Percentiles rank a stretch among this genome's conserved stretches.
Evolutionary conservation across 2,329 filamentous ascomycete species (phyloP).

Genomic region (Geosmithia putterillii): DNA sequence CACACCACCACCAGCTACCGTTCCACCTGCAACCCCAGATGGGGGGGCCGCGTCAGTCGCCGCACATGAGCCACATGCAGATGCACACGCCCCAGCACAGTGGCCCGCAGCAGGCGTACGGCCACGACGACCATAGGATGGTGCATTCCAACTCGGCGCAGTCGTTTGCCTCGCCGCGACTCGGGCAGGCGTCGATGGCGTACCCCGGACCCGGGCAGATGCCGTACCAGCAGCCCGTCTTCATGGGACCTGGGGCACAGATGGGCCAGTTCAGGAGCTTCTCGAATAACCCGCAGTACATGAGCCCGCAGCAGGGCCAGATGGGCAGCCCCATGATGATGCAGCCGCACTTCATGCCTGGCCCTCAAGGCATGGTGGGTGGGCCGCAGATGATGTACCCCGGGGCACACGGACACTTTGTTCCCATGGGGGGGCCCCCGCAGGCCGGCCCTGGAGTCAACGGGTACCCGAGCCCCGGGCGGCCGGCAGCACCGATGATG

Average conservation of each 20-base stretch:
- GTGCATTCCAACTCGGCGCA: conserved; percentile 74
- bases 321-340: conserved; percentile 80
- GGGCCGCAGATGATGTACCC: conserved; percentile 80
- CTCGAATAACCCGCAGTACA: conserved; percentile 58
- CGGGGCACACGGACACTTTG: conserved; percentile 50
- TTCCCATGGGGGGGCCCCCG: conserved; percentile 42
- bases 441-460: conserved; percentile 53
- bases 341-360: conserved; percentile 61
- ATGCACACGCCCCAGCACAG: conserved; percentile 63
- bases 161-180: conserved; percentile 74
- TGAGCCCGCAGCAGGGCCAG: conserved; percentile 54
- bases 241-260: conserved; percentile 56
- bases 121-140: conserved; percentile 79
- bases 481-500: conserved; percentile 78
- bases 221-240: conserved; percentile 60
- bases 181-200: conserved; percentile 56
- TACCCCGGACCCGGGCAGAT: conserved; percentile 60
- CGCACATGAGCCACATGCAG: conserved; percentile 67
- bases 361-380: conserved; percentile 56
- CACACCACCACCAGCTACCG: conserved; percentile 76
- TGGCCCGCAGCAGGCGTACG: conserved; percentile 54
- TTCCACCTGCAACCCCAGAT: conserved; percentile 68
- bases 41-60: conserved; percentile 49
- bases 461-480: conserved; percentile 80
- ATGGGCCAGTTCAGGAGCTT: conserved; percentile 60